These are phyloP conservation scores for Phylloporus arenicola DNA, from an alignment of 768 basidiomycete species.

Conservation along the genomic window DNA sequence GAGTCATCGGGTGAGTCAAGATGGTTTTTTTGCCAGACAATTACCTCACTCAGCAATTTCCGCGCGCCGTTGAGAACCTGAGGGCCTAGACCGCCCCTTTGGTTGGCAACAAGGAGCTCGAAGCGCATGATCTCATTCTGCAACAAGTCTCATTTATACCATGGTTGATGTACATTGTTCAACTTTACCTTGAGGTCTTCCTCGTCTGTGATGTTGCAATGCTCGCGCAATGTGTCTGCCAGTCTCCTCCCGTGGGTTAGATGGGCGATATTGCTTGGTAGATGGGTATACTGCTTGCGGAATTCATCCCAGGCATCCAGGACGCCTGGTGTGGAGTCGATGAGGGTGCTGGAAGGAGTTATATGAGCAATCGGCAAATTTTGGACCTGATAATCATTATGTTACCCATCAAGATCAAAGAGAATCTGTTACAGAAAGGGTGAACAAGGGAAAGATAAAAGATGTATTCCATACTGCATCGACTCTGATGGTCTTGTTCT, in stretches of 20 bases:
- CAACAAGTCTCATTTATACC: background rate
- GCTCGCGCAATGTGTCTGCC: constrained; percentile 67
- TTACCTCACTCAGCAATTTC: constrained; percentile 51
- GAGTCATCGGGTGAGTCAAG: background rate
- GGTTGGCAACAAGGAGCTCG: constrained; percentile 64
- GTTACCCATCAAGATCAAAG: constrained; percentile 68
- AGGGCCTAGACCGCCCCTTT: constrained; percentile 41
- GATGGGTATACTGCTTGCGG: constrained; percentile 49
- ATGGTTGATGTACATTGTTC: background rate
- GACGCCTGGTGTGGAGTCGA: constrained; percentile 85
- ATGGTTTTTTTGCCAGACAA: background rate
- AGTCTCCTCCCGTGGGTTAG: constrained; percentile 73
- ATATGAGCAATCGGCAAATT: constrained; percentile 3
- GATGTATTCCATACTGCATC: constrained; percentile 43
- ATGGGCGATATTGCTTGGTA: constrained; percentile 49
- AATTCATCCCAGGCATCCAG: constrained; percentile 71
- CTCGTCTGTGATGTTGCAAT: constrained; percentile 59
- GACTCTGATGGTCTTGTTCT: constrained; percentile 33
- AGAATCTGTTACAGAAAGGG: constrained; percentile 41
- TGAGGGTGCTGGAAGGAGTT: constrained; percentile 47
- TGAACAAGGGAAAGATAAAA: background rate
- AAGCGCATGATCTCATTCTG: constrained; percentile 72
- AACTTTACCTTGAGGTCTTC: constrained; percentile 46
- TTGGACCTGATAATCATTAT: constrained; percentile 5
- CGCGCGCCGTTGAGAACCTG: constrained; percentile 62